Conservation (phyloP, 768 basidiomycete species). For the Russula earlei region DNA sequence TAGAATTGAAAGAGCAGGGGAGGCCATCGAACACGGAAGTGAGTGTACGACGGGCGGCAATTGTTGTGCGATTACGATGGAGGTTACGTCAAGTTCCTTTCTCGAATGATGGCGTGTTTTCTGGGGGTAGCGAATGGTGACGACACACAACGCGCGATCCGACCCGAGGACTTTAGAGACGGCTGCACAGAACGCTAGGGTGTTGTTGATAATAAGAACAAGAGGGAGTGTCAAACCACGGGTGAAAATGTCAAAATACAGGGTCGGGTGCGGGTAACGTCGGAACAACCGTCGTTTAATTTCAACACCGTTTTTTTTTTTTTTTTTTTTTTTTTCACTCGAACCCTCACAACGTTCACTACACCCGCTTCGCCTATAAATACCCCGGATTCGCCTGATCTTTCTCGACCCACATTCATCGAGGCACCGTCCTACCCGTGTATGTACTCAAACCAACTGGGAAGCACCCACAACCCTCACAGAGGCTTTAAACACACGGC, state of each 20-base stretch:
- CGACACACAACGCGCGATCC: too few species aligned
- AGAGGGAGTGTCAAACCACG: too few species aligned
- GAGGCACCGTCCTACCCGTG: conserved; percentile 29
- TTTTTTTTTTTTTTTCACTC: too few species aligned
- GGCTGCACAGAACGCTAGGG: too few species aligned
- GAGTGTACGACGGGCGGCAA: background rate
- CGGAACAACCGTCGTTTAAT: background rate
- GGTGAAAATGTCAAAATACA: too few species aligned
- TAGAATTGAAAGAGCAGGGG: background rate
- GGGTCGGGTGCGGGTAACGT: too few species aligned
- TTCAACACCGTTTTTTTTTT: too few species aligned
- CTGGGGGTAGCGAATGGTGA: too few species aligned
- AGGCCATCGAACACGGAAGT: background rate
- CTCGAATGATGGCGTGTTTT: too few species aligned
- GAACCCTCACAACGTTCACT: too few species aligned
- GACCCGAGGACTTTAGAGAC: too few species aligned
- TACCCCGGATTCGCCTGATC: background rate
- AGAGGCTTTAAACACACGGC: conserved; percentile 80
- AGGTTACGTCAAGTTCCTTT: background rate
- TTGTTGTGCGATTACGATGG: background rate
- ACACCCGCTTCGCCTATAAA: background rate
- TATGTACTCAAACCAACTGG: conserved; percentile 95
- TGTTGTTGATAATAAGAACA: too few species aligned
- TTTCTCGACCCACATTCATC: background rate
- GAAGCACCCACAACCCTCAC: conserved; percentile 80